Conservation (phyloP, 495 filamentous ascomycete species). For the Collariella sp. region DNA sequence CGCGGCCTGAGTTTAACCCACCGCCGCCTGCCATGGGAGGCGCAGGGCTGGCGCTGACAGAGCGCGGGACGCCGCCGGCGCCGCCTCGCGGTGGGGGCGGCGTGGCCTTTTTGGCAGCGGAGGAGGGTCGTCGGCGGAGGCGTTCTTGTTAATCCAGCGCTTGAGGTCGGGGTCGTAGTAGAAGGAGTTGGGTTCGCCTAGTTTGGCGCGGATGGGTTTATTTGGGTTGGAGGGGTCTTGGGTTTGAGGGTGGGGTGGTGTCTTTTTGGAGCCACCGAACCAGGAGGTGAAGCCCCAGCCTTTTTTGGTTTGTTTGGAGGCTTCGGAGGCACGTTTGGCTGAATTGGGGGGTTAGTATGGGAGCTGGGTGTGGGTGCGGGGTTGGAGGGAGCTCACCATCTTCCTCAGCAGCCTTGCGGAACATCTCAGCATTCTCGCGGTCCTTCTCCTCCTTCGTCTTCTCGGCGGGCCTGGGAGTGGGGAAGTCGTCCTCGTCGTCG, state of each 20-base stretch:
- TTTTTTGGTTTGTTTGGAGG: slow-evolving; percentile 49
- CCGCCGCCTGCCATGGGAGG: not conserved
- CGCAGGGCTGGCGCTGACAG: slow-evolving; percentile 30
- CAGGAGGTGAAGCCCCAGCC: slow-evolving; percentile 78
- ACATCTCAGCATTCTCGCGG: slow-evolving; percentile 63
- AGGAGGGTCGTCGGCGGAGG: slow-evolving; percentile 43
- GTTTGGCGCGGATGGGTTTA: slow-evolving; percentile 82
- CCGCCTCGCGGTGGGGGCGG: slow-evolving; percentile 43
- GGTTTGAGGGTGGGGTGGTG: slow-evolving; percentile 19
- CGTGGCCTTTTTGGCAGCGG: slow-evolving; percentile 39
- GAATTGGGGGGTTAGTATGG: slow-evolving; percentile 10
- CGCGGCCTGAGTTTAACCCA: slow-evolving; percentile 17
- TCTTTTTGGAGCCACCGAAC: slow-evolving; percentile 71
- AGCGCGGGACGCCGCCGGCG: slow-evolving; percentile 10
- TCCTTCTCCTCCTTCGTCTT: slow-evolving; percentile 52
- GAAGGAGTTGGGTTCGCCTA: slow-evolving; percentile 89
- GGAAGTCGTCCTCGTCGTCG: slow-evolving; percentile 59
- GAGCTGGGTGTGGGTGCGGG: not conserved
- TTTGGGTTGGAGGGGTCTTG: slow-evolving; percentile 33
- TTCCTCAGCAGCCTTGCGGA: slow-evolving; percentile 75
- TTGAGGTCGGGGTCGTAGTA: slow-evolving; percentile 90
- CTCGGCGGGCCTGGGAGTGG: slow-evolving; percentile 27
- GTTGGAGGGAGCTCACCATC: slow-evolving; percentile 49
- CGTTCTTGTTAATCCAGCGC: slow-evolving; percentile 98
- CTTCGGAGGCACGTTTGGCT: slow-evolving; percentile 39